A percentile compares a stretch with the other conserved stretches of the same genome.
Conservation (phyloP, 2,329 filamentous ascomycete genomes). For the Stemphylium vesicarium region DNA sequence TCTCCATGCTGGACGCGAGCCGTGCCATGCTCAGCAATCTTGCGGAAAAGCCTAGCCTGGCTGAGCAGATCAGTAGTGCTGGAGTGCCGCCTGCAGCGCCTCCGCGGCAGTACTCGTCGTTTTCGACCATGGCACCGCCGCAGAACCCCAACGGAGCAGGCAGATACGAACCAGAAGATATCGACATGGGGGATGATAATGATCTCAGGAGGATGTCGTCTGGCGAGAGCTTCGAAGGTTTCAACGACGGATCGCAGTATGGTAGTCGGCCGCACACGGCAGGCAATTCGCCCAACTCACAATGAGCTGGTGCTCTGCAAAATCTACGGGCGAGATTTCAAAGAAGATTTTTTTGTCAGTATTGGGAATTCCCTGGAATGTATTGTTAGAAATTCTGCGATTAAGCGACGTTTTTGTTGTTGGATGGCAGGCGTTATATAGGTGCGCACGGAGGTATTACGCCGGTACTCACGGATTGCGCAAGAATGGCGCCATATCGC, state of each 20-base stretch:
- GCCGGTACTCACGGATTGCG: slow-evolving; percentile 9
- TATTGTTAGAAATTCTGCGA: slow-evolving; percentile 7
- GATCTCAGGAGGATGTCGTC: slow-evolving; percentile 29
- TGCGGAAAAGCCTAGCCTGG: slow-evolving; percentile 52
- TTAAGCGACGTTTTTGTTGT: slow-evolving; percentile 13
- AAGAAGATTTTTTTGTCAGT: background rate
- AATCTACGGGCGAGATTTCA: background rate
- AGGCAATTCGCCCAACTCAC: slow-evolving; percentile 28
- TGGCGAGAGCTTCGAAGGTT: slow-evolving; percentile 43
- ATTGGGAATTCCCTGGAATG: background rate
- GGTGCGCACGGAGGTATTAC: background rate
- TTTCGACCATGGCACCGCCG: slow-evolving; percentile 28
- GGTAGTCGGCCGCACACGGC: slow-evolving; percentile 30
- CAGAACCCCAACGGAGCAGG: slow-evolving; percentile 17
- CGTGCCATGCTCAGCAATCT: slow-evolving; percentile 53
- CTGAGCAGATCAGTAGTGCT: slow-evolving; percentile 46
- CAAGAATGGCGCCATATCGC: slow-evolving; percentile 28
- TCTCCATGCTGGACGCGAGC: slow-evolving; percentile 54
- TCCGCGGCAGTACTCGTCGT: slow-evolving; percentile 24
- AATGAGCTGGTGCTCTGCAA: slow-evolving; percentile 7
- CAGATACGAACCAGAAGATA: slow-evolving; percentile 27
- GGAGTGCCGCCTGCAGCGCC: slow-evolving; percentile 46
- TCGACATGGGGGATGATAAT: slow-evolving; percentile 37
- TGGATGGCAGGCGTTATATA: slow-evolving; percentile 14
- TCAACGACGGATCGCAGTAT: slow-evolving; percentile 36